A percentile compares a stretch with the other conserved stretches of the same genome.
Evolutionary conservation across 495 filamentous ascomycete species (phyloP).

Genomic region (Rostrohypoxylon terebratum): DNA sequence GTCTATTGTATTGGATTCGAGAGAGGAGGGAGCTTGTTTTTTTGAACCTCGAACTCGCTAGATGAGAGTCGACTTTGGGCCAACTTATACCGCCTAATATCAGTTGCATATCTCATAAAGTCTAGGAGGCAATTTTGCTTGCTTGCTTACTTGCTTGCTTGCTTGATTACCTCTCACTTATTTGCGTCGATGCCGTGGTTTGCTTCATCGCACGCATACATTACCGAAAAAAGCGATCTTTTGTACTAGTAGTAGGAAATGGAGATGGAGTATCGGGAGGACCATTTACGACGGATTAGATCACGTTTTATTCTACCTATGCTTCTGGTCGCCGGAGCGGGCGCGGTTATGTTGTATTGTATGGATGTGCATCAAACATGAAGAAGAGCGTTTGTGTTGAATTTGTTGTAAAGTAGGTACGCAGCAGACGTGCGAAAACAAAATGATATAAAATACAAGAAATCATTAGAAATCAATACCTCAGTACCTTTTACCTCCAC

Average conservation of each 20-base stretch:
- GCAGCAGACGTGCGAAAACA: neutral
- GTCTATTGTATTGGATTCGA: constrained; percentile 4
- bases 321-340: neutral
- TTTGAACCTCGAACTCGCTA: neutral
- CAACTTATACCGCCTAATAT: constrained; percentile 2
- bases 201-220: constrained; percentile 19
- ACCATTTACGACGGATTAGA: neutral
- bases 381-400: neutral
- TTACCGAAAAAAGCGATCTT: constrained; percentile 2
- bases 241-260: constrained; percentile 36
- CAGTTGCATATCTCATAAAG: constrained; percentile 25
- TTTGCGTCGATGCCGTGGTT: neutral
- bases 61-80: neutral
- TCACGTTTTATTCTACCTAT: neutral
- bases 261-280: constrained; percentile 13
- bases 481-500: neutral
- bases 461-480: neutral
- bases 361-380: constrained; percentile 8
- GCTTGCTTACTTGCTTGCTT: constrained; percentile 11
- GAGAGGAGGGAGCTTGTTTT: neutral
- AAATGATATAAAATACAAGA: neutral
- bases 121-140: constrained; percentile 3
- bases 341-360: constrained; percentile 1
- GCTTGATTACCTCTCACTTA: no score
- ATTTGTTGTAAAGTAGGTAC: constrained; percentile 13